Evolutionary conservation across 2,329 filamentous ascomycete genomes (phyloP).

Genomic region (Penicillium griseofulvum): DNA sequence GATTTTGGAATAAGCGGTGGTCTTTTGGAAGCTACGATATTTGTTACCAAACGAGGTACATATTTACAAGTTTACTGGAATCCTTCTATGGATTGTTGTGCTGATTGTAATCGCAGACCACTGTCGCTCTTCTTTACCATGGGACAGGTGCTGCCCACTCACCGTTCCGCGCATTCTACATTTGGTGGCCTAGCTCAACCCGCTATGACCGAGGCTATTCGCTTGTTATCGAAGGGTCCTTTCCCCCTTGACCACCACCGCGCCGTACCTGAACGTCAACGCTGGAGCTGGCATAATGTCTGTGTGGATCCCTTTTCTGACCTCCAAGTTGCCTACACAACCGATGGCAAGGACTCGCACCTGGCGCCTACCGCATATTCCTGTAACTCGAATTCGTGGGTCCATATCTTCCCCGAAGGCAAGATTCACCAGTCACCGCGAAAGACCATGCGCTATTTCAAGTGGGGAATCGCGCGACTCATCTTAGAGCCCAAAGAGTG

Average conservation of each 20-base stretch:
- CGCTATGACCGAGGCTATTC: conserved; percentile 80
- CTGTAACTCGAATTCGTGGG: conserved; percentile 72
- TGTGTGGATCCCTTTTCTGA: conserved; percentile 50
- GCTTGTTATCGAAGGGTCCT: conserved; percentile 71
- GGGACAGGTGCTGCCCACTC: conserved; percentile 87
- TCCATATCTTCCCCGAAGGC: conserved; percentile 95
- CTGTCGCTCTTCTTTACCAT: conserved; percentile 77
- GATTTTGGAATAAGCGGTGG: conserved; percentile 78
- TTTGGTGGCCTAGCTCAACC: conserved; percentile 87
- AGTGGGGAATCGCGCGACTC: conserved; percentile 90
- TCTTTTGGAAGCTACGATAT: conserved; percentile 91
- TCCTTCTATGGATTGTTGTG: not conserved
- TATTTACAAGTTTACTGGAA: conserved; percentile 24
- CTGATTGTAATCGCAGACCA: conserved; percentile 48
- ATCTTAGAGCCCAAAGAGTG: conserved; percentile 86
- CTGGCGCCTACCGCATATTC: conserved; percentile 69
- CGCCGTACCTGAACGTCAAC: conserved; percentile 34
- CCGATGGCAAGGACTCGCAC: conserved; percentile 50
- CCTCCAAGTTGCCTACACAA: conserved; percentile 41
- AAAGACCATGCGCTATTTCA: conserved; percentile 89
- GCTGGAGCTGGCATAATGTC: conserved; percentile 42
- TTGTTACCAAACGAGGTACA: conserved; percentile 80
- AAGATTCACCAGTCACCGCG: conserved; percentile 84
- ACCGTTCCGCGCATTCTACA: conserved; percentile 73
- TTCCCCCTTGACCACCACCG: conserved; percentile 50